Evolutionary conservation across 805 yeast species (phyloP).

Genomic region (Pichia nanzhaoensis): DNA sequence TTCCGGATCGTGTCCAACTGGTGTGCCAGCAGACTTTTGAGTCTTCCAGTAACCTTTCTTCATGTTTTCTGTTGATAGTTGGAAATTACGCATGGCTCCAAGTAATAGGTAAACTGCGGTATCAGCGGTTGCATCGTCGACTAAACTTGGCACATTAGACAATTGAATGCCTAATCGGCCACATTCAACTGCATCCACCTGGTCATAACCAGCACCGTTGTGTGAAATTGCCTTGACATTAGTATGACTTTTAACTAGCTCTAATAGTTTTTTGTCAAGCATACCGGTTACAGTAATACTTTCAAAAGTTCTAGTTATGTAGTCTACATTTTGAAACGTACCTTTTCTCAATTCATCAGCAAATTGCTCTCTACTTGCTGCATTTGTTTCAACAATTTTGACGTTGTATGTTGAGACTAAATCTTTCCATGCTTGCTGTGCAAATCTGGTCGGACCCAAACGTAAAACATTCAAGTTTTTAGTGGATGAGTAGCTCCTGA

Average conservation of each 20-base stretch:
- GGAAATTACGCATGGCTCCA: slow-evolving; percentile 54
- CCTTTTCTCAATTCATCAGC: slow-evolving; percentile 31
- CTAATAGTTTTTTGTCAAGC: slow-evolving; percentile 38
- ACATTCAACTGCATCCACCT: slow-evolving; percentile 38
- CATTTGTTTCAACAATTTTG: slow-evolving; percentile 40
- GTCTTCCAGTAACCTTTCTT: slow-evolving; percentile 57
- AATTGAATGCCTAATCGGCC: slow-evolving; percentile 37
- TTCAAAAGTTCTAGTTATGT: slow-evolving; percentile 38
- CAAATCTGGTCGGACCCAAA: slow-evolving; percentile 55
- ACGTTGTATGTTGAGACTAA: slow-evolving; percentile 28
- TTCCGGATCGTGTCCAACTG: slow-evolving; percentile 67
- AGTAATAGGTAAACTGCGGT: slow-evolving; percentile 45
- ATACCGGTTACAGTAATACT: slow-evolving; percentile 35
- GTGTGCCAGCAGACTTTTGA: slow-evolving; percentile 43
- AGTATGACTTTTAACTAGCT: slow-evolving; percentile 28
- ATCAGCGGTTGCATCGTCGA: slow-evolving; percentile 52
- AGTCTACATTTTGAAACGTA: slow-evolving; percentile 31
- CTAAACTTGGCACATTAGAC: slow-evolving; percentile 48
- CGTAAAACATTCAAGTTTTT: slow-evolving; percentile 54
- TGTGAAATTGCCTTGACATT: slow-evolving; percentile 39
- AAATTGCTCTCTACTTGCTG: slow-evolving; percentile 36
- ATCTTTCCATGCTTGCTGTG: slow-evolving; percentile 56
- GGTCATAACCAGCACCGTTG: slow-evolving; percentile 56
- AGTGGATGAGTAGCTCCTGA: background rate
- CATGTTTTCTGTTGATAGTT: slow-evolving; percentile 47